These are phyloP conservation scores for Teunomyces lycoperdinae DNA, from an alignment of 805 yeast species.

Conservation along the genomic window DNA sequence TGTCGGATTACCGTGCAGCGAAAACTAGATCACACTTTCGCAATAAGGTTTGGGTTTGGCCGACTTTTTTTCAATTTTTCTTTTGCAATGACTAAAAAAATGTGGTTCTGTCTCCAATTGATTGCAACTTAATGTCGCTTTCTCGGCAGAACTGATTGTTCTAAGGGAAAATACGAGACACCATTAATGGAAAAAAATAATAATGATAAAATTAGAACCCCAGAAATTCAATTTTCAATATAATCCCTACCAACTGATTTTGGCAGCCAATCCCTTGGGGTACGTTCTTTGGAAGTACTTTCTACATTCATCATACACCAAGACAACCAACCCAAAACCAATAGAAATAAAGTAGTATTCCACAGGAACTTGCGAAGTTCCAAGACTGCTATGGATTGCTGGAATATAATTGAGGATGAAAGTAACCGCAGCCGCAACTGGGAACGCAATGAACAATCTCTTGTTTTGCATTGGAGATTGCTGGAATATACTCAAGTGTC, in stretches of 20 bases:
- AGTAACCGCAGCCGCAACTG: slow-evolving; percentile 36
- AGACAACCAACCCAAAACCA: slow-evolving; percentile 42
- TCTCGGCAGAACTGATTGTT: no score
- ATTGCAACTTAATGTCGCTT: no score
- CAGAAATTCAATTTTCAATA: neutral
- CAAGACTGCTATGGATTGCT: slow-evolving; percentile 33
- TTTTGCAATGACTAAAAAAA: no score
- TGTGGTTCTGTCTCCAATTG: no score
- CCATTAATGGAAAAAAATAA: neutral
- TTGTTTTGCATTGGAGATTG: slow-evolving; percentile 36
- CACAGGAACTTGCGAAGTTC: slow-evolving; percentile 40
- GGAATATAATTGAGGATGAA: slow-evolving; percentile 44
- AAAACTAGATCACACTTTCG: no score
- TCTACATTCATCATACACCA: slow-evolving; percentile 42
- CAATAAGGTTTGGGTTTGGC: no score
- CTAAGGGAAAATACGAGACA: neutral
- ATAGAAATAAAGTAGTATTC: slow-evolving; percentile 46
- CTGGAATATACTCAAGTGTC: slow-evolving; percentile 41
- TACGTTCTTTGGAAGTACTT: slow-evolving; percentile 33
- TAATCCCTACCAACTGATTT: slow-evolving; percentile 37
- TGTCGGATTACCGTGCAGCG: no score
- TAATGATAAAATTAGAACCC: neutral
- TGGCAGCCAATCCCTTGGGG: slow-evolving; percentile 38
- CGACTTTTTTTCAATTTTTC: no score
- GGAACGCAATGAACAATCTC: slow-evolving; percentile 31